Conservation (phyloP, 371 early-diverging fungal genomes). For the Blyttiomyces sp. region DNA sequence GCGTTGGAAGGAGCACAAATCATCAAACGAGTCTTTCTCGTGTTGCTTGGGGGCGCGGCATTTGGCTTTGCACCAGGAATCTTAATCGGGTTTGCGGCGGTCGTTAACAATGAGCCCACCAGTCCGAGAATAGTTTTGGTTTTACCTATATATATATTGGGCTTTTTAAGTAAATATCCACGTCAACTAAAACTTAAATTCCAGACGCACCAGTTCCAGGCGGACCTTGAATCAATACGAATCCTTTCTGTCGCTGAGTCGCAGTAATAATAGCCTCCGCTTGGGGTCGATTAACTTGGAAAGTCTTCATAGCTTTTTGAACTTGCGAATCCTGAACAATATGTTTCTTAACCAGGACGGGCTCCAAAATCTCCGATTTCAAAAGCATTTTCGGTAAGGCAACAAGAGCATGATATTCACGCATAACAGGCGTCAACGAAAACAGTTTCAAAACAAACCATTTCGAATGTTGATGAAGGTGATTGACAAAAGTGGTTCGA, state of each 20-base stretch:
- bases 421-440: constrained; percentile 69
- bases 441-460: constrained; percentile 30
- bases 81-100: constrained; percentile 15
- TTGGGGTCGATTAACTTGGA: constrained; percentile 84
- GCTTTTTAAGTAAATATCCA: constrained; percentile 43
- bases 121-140: constrained; percentile 88
- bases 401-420: constrained; percentile 81
- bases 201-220: constrained; percentile 15
- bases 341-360: constrained; percentile 31
- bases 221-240: constrained; percentile 82
- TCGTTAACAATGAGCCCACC: constrained; percentile 63
- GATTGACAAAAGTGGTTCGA: constrained; percentile 11
- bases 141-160: constrained; percentile 75
- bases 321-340: constrained; percentile 38
- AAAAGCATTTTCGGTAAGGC: constrained; percentile 65
- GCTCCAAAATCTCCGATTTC: constrained; percentile 61
- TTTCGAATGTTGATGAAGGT: constrained; percentile 14
- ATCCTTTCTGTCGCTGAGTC: constrained; percentile 63
- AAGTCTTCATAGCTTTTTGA: constrained; percentile 53
- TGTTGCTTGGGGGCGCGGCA: neutral
- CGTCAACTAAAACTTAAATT: neutral
- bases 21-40: constrained; percentile 60
- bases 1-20: constrained; percentile 98
- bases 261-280: constrained; percentile 80
- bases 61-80: constrained; percentile 21